A percentile compares a stretch with the other conserved stretches of the same genome.
phyloP scores from a whole-genome alignment of 345 rosid genomes.

The Acer yangbiense region DNA sequence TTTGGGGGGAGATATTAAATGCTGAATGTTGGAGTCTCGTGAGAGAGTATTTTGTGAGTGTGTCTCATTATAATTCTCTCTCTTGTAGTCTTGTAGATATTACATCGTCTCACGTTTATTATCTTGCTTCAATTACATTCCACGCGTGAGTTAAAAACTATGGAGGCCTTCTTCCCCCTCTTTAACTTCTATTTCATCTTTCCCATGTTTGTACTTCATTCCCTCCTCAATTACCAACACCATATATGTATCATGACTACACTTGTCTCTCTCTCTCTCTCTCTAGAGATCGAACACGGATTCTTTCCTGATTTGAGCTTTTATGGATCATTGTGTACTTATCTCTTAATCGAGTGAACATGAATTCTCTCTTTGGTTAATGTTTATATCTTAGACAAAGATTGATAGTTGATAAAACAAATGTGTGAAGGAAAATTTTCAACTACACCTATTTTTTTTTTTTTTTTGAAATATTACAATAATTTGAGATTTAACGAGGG shows the following conservation, averaged over 20 bases:
- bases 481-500: too few species aligned
- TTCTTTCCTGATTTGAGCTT: not conserved
- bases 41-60: constrained; percentile 37
- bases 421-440: too few species aligned
- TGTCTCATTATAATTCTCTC: constrained; percentile 5
- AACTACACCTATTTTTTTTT: too few species aligned
- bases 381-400: not conserved
- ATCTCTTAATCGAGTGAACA: not conserved
- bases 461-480: too few species aligned
- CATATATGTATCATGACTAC: not conserved
- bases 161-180: not conserved
- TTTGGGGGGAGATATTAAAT: constrained; percentile 38
- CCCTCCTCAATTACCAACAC: not conserved
- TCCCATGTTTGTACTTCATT: constrained; percentile 12
- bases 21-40: constrained; percentile 59
- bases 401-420: not conserved
- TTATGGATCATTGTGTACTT: too few species aligned
- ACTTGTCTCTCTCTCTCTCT: constrained; percentile 2
- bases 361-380: not conserved
- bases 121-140: constrained; percentile 55
- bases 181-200: constrained; percentile 26
- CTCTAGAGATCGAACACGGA: not conserved
- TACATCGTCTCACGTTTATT: constrained; percentile 60
- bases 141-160: constrained; percentile 38
- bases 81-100: constrained; percentile 15